Conservation (phyloP, 371 early-diverging fungal genomes). For the Apophysomyces ossiformis region DNA sequence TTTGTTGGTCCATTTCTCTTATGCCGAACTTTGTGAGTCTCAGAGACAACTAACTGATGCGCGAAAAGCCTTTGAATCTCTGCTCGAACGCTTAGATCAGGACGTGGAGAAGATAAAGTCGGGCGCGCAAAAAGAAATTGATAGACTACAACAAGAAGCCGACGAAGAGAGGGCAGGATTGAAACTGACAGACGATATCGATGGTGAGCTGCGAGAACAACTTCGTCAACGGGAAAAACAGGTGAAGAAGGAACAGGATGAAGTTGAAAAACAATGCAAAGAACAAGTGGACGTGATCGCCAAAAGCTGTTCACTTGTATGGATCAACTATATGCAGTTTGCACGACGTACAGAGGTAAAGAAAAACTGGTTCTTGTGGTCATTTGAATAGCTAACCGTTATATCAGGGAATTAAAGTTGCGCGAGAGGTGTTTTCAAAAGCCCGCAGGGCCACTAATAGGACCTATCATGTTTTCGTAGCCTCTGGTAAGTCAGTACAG, state of each 20-base stretch:
- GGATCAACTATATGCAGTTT: slow-evolving; percentile 90
- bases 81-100: slow-evolving; percentile 64
- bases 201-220: slow-evolving; percentile 82
- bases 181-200: slow-evolving; percentile 70
- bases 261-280: slow-evolving; percentile 64
- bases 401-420: slow-evolving; percentile 68
- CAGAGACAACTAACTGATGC: slow-evolving; percentile 72
- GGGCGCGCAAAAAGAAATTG: slow-evolving; percentile 51
- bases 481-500: slow-evolving; percentile 57
- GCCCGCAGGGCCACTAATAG: slow-evolving; percentile 78
- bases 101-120: slow-evolving; percentile 56
- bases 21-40: slow-evolving; percentile 86
- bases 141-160: slow-evolving; percentile 52
- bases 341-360: slow-evolving; percentile 79
- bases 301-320: slow-evolving; percentile 70
- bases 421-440: slow-evolving; percentile 78
- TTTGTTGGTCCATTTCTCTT: slow-evolving; percentile 80
- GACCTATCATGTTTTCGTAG: slow-evolving; percentile 87
- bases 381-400: background rate
- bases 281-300: slow-evolving; percentile 67
- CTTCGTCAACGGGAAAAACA: slow-evolving; percentile 69
- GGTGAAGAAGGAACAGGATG: slow-evolving; percentile 66
- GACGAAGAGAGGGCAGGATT: slow-evolving; percentile 42
- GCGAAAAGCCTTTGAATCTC: slow-evolving; percentile 71
- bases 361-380: background rate